Evolutionary conservation across 2,329 filamentous ascomycete species (phyloP), one percentile per base, ranked within the genome.

Genomic region (Parastagonospora avenae): DNA sequence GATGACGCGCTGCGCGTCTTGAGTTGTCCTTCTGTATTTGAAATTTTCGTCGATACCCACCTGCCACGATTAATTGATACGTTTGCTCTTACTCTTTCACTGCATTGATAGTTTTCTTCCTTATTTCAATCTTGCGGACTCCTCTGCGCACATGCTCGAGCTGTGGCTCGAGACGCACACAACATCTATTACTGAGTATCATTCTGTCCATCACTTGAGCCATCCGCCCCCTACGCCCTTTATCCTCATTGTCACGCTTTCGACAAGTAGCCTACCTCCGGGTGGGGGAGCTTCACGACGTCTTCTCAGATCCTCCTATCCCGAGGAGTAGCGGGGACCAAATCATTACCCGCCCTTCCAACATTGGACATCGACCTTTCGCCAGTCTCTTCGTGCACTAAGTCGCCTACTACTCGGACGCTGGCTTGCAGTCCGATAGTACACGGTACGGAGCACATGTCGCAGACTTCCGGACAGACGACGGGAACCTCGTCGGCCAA

Each of bases 251-350:
- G 27, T 42, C 24, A 15, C 10, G 10, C 27, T 16, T 29, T 11
- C 19, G 4, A 19, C 8, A 5, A 16, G 27, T 31, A 8, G 30
- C 40, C 38, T 52, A 57, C 57, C 57, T 64, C 63, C 59, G 10
- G 37, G 33, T 27, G 59, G 67, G 54, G 66, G 64, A 64, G 60
- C 57, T 59, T 38, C 45, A 44, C 59, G 27, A 79, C 76, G 77
- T 77, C 78, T 74, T 79, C 76, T 40, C 74, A 79, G 52, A 79
- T 80, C 31, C 67, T 78, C 47, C 70, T 80, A 42, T 80, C 77
- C 19, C 63, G 76, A 46, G 76, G 73, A 46, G 75, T 79, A 52
- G 77, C 77, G 36, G 70, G 63, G 28, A 67, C 71, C 29, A 58
- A 69, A 48, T 68, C 68, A 27, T 58, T 64, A 35, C 56, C 65